A percentile compares a stretch with the other conserved stretches of the same genome.
Evolutionary conservation across 225 moss, liverwort and hornwort species (phyloP).

Genomic region (Lunularia cruciata): DNA sequence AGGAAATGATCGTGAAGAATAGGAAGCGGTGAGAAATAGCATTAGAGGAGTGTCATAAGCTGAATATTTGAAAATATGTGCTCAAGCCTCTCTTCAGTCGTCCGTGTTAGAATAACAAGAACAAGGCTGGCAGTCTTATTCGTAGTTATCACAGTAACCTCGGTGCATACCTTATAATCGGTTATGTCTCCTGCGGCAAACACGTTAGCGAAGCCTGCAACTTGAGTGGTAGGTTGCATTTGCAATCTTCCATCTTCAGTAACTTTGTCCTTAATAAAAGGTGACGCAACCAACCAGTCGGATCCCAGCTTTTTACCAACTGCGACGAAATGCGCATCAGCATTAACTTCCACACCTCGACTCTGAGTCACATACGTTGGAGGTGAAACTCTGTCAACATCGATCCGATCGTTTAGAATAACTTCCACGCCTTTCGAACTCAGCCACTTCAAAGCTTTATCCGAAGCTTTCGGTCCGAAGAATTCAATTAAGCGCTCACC

Average conservation of each 20-base stretch:
- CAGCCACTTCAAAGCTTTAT: slow-evolving; percentile 55
- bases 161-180: slow-evolving; percentile 50
- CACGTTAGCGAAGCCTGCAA: slow-evolving; percentile 53
- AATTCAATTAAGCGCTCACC: slow-evolving; percentile 56
- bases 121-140: too few species aligned
- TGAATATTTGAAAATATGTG: too few species aligned
- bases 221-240: slow-evolving; percentile 52
- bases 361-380: slow-evolving; percentile 49
- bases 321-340: slow-evolving; percentile 60
- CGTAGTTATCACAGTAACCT: too few species aligned
- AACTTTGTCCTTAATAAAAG: slow-evolving; percentile 45
- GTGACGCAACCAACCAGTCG: slow-evolving; percentile 51
- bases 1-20: neutral
- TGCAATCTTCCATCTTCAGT: slow-evolving; percentile 49
- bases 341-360: slow-evolving; percentile 49
- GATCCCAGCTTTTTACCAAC: slow-evolving; percentile 59
- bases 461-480: slow-evolving; percentile 47
- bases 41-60: too few species aligned
- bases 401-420: slow-evolving; percentile 49
- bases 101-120: too few species aligned
- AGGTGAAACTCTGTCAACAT: slow-evolving; percentile 32
- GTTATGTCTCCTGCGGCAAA: slow-evolving; percentile 71
- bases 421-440: slow-evolving; percentile 49
- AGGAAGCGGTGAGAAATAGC: too few species aligned
- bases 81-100: too few species aligned